Evolutionary conservation across 345 rosid genomes (phyloP), one percentile per base, ranked within the genome.

Genomic region (Brassica cretica): DNA sequence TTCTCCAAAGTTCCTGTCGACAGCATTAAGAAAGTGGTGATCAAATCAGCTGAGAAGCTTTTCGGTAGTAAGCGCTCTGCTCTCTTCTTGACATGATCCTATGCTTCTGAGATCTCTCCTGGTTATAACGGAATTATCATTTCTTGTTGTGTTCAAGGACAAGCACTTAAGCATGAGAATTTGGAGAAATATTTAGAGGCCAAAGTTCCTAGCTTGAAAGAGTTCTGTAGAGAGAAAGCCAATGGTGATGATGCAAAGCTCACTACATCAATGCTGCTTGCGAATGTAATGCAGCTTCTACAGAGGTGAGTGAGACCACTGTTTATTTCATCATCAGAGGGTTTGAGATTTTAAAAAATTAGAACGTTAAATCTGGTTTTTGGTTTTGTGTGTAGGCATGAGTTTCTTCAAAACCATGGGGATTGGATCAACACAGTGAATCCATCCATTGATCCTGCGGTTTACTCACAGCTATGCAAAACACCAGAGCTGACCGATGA

Each of bases 201-300:
- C 59, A 89, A 89, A 72, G 90, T 95, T 81, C 96, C 96, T 49
- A 91, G 96, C 86, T 86, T 95, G 91, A 91, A 88, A 85, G 89
- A 87, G 74, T 85, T 91, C 58, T 69, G 56, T 71, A 68, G 80
- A 80, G 73, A 65, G 81, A 88, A 88, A 64, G 68, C 70, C 74
- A 84, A 82, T 70, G 86, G 85, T 67, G 84, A 87, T 83, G 19
- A 87, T 83, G 19, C 73, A 4, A 86, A 84, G 81, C 33, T 79
- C 80, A 80, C 93, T 30, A 80, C 96, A 33, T 66, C 86, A 8
- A 81, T 74, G 82, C 83, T 86, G 76, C 88, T 93, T 25, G 96
- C 84, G 55, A 84, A 86, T 71, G 86, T 88, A 67, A 78, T 88
- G 86, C 90, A 76, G 74, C 68, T 89, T 83, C 84, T 95, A 73